Conservation (phyloP, 208 protist genomes). For the Acanthamoeba sp. region DNA sequence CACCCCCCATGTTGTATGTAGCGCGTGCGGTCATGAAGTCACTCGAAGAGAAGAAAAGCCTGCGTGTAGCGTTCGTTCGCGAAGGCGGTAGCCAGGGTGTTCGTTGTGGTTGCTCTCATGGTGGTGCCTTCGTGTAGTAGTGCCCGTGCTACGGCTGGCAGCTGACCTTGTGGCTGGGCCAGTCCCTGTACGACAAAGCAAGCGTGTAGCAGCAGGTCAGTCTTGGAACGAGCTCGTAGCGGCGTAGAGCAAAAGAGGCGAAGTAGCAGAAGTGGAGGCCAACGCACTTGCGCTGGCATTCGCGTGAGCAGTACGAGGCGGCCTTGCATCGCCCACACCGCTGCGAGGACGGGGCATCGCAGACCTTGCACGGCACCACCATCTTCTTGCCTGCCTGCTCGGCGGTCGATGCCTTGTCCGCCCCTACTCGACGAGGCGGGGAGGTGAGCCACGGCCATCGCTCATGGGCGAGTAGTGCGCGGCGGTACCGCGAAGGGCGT, state of each 20-base stretch:
- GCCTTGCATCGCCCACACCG: slow-evolving; percentile 7
- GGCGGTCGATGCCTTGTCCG: background rate
- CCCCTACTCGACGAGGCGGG: background rate
- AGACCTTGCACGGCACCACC: background rate
- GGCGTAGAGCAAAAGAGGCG: too few species aligned
- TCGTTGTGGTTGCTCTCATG: too few species aligned
- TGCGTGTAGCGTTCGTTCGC: too few species aligned
- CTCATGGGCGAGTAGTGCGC: background rate
- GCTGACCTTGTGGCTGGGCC: slow-evolving; percentile 3
- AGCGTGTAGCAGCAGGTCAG: background rate
- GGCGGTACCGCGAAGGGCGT: too few species aligned
- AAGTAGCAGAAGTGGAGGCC: background rate
- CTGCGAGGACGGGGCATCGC: background rate
- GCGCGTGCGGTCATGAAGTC: too few species aligned
- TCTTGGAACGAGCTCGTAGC: too few species aligned
- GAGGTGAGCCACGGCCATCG: background rate
- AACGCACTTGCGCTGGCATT: slow-evolving; percentile 38
- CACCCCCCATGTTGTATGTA: too few species aligned
- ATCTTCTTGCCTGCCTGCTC: background rate
- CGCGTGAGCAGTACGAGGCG: slow-evolving; percentile 13
- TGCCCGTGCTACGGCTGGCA: background rate
- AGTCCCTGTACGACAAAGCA: background rate
- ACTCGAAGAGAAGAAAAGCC: too few species aligned
- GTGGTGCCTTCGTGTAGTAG: too few species aligned
- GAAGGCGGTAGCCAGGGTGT: too few species aligned